Conservation (phyloP, 768 basidiomycete genomes). For the Leccinum fibrillosum region DNA sequence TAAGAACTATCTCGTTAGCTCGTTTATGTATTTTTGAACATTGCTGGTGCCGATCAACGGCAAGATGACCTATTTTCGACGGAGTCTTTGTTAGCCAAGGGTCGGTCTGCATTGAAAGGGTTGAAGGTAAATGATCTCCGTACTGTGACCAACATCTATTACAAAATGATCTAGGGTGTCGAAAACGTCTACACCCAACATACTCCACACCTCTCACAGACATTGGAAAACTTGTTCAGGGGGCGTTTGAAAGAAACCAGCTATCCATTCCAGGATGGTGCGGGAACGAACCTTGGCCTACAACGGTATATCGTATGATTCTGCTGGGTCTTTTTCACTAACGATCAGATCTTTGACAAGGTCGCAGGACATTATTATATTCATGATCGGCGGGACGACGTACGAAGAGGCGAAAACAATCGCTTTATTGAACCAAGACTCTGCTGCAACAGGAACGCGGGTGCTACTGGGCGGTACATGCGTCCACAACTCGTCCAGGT, state of each 20-base stretch:
- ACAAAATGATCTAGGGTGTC: constrained; percentile 63
- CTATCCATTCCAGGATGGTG: constrained; percentile 84
- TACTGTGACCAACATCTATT: not conserved
- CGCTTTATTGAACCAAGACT: constrained; percentile 83
- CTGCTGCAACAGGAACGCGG: constrained; percentile 60
- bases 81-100: constrained; percentile 90
- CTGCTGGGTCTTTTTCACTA: not conserved
- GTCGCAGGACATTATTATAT: constrained; percentile 94
- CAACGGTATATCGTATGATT: constrained; percentile 50
- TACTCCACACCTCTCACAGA: constrained; percentile 88
- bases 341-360: constrained; percentile 37
- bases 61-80: constrained; percentile 97
- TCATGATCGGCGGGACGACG: constrained; percentile 94
- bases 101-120: constrained; percentile 92
- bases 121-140: constrained; percentile 62
- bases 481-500: constrained; percentile 94
- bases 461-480: constrained; percentile 92
- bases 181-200: constrained; percentile 99
- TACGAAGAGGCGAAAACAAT: constrained; percentile 92
- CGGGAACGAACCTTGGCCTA: constrained; percentile 63
- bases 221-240: constrained; percentile 83
- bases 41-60: constrained; percentile 92
- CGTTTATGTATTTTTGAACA: constrained; percentile 89
- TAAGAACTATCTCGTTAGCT: constrained; percentile 41
- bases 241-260: constrained; percentile 83